Base-by-base conservation (phyloP, 2,329 filamentous ascomycete genomes). In the Chaetothyriales sp. region DNA sequence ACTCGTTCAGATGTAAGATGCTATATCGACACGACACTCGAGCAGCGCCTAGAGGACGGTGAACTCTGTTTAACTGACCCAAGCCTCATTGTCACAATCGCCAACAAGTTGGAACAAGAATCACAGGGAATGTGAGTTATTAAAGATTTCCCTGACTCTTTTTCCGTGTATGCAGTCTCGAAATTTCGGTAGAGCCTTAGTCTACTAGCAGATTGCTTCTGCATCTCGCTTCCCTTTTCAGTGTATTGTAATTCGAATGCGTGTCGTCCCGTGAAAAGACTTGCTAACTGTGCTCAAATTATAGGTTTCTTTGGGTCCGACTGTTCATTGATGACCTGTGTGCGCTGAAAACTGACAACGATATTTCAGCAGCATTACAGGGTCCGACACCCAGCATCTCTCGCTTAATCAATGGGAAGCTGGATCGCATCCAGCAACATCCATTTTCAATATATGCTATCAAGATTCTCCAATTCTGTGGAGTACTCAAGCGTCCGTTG, bases 291-390 rank as follows among this genome's bases (percentile, higher is more conserved):
- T 33, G 5, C 10, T 33, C 9, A 33, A 29, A n/a, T 18, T 29
- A 44, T 25, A 51, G 56, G 56, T 55, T 58, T 22, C 55, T 58
- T 8, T 58, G 55, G 56, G 28, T 45, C 8, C 8, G 43, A 46
- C 49, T 58, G 20, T 49, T 47, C 22, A 57, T 58, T 2, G 47
- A 58, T 46, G 56, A 58, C 18, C 37, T 58, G 6, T 58, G 56
- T n/a, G 37, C 46, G n/a, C 49, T 53, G 44, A 43, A 18, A 18
- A 37, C 47, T 44, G 56, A 58, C 18, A 15, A 52, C 1, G 50
- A 56, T 2, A 58, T 58, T n/a, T 6, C 53, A 1, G 29, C 51
- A 33, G 51, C 56, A n/a, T 53, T n/a, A 4, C 15, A 51, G 44
- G 20, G 46, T 51, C 47, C 50, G 40, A 10, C 49, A 47, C 29